Base-by-base conservation (phyloP, 106 monocot genomes). In the Amphibolis antarctica region DNA sequence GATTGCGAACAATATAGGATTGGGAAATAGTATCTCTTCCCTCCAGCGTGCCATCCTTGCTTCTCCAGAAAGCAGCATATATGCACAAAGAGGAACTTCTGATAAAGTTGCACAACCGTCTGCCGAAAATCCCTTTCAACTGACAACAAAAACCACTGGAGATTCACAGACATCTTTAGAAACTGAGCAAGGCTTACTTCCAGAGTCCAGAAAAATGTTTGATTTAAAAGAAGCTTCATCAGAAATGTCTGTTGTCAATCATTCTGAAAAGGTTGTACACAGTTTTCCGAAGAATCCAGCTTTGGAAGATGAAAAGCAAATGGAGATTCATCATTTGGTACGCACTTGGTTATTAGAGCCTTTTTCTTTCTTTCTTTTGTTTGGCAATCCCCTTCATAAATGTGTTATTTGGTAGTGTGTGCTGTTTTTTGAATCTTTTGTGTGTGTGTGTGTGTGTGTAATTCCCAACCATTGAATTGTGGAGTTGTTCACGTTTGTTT, bases 231-330 rank as follows among this genome's bases (percentile, higher is more conserved):
- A 44, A 29, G 30, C 50, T 67, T 43, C 55, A 67, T 28, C 29
- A 15, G 43, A 67, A 29, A 36, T 9, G 19, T 42, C 54, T 55
- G 19, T 43, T 15, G 14, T 13, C 42, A 55, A 55, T 43, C 67
- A 36, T n/a, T 54, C 67, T 20, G 67, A 67, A 44, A 67, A 67
- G 31, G 67, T 67, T 17, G 55, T 67, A 42, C 5, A 15, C 53
- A 62, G 22, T 62, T 62, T 71, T 61, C 28, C 53, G 31, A 50
- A 71, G 10, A 62, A 62, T 62, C 62, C 69, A 55, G 43, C 53
- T 53, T 17, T 67, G 55, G 22, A 54, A 67, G 44, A 42, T 30
- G 67, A 67, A 20, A 52, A 69, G 21, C 28, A n/a, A 59, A 21
- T 29, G 21, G 59, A 69, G 46, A 24, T 69, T 58, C 14, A 29